phyloP scores from a whole-genome alignment of 768 basidiomycete genomes.

The Suillus weaverae region DNA sequence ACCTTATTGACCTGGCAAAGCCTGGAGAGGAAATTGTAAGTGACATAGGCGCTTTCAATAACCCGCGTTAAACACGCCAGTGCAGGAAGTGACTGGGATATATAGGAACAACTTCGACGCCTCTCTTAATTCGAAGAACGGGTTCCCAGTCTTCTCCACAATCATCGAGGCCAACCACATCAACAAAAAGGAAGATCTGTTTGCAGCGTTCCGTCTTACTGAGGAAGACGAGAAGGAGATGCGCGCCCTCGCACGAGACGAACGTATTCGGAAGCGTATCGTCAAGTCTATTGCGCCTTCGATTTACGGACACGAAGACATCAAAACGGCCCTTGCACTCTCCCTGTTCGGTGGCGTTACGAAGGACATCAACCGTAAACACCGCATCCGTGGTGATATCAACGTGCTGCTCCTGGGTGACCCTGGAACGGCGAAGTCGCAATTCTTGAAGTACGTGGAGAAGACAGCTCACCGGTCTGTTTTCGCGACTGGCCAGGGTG shows the following conservation, averaged over 20 bases:
- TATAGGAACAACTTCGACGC: conserved; percentile 99
- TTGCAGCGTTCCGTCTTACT: conserved; percentile 95
- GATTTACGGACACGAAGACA: conserved; percentile 98
- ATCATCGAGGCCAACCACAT: conserved; percentile 98
- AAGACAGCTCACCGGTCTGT: conserved; percentile 98
- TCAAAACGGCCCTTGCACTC: conserved; percentile 95
- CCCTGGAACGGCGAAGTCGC: conserved; percentile 98
- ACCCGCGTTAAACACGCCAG: conserved; percentile 11
- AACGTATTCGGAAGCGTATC: conserved; percentile 94
- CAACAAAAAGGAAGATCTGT: conserved; percentile 98
- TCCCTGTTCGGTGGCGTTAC: conserved; percentile 92
- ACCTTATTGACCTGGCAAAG: conserved; percentile 96
- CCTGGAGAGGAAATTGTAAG: conserved; percentile 97
- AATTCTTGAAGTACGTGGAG: conserved; percentile 98
- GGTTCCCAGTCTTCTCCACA: conserved; percentile 98
- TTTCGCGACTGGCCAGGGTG: conserved; percentile 97
- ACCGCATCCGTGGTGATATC: conserved; percentile 95
- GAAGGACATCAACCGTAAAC: conserved; percentile 97
- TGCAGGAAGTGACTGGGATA: conserved; percentile 93
- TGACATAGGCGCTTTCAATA: conserved; percentile 17
- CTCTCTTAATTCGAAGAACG: conserved; percentile 96
- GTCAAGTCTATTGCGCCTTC: conserved; percentile 98
- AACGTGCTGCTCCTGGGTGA: conserved; percentile 96
- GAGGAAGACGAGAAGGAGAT: conserved; percentile 97
- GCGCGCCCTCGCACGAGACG: conserved; percentile 81